Base-by-base conservation (phyloP, 495 filamentous ascomycete species). In the Tuber indicum region DNA sequence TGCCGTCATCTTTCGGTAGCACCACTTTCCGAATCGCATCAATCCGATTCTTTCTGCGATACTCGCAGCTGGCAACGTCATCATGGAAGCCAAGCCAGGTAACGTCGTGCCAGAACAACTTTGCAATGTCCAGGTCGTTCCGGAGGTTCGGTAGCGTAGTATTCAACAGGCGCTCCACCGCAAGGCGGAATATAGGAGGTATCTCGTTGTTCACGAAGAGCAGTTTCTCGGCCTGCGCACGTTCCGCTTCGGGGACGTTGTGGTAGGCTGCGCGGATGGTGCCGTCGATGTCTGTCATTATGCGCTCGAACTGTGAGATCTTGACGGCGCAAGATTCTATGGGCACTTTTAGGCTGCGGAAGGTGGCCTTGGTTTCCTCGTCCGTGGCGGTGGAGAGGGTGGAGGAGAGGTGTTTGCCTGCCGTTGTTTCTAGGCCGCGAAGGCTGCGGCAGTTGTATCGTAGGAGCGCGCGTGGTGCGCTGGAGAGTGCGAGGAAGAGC, bases 1-100 rank as follows among this genome's bases (percentile, higher is more conserved):
- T 62, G 44, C 74, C 80, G 36, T 75, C 79, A 39, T 74, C 75
- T 44, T 74, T 78, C 43, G 76, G 76, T 41, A 84, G 71, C 39
- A 81, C 79, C n/a, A 79, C 81, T 73, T 85, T 85, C 52, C 84
- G 73, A 4, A 85, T 78, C 49, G 82, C 81, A 77, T 85, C 84
- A 26, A 85, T 79, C n/a, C 66, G 71, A 47, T 81, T 81, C 19
- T 74, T 76, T 46, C 73, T 80, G 36, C 74, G 49, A 52, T 78
- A 82, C 72, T 79, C 74, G 17, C 75, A 72, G 14, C 74, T 82
- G 5, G 78, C 73, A 14, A 79, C 47, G 78, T 85, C 84, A 47
- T 85, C 81, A 42, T 83, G 82, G 49, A 85, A 78, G 8, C 84
- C 84, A 19, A 85, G 76, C 84, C 84, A 85, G 19, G 75, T 81